Evolutionary conservation across 228 moss, liverwort and hornwort species (phyloP), one percentile per base, ranked within the genome.

Genomic region (Sphagnum fallax): DNA sequence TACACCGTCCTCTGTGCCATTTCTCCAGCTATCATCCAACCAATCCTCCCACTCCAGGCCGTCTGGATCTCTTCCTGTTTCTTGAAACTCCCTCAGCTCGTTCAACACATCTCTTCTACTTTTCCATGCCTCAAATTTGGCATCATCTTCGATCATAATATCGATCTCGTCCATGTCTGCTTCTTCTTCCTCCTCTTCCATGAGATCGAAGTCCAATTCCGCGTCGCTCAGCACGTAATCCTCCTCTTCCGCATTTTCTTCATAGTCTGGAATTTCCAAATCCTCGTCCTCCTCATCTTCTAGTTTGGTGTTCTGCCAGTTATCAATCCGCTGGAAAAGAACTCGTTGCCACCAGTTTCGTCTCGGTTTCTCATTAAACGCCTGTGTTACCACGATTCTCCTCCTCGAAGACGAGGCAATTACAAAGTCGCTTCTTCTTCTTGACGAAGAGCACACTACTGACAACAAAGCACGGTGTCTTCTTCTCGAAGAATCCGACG

Each of bases 31-130:
- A 60, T 91, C 90, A 74, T 93, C 93, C 71, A 98, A 71, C 98
- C 98, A 93, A 60, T 98, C 93, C 70, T 98, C 91, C 98, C 98
- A 98, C 65, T 90, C 93, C 50, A 71, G 74, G 50, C 78, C 79
- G 57, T 98, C 93, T 0, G 98, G 93, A 55, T 93, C 92, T 60
- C 78, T 73, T 32, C 87, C 90, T 48, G 80, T 73, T 60, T 81
- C 74, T 63, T 89, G 84, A 67, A 82, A 83, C 0, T 91, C 90
- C 8, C 87, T 84, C 51, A 97, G 60, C 81, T 97, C 93, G 60
- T 83, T 88, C 14, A 80, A 75, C 9, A 77, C 85, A 48, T 78
- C 79, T 58, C 78, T 81, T 79, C 79, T 89, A 71, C 87, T 75
- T 73, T 80, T 79, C 98, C 98, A 98, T 51, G 83, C 82, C 52